These are phyloP conservation scores for Isatis tinctoria DNA, from an alignment of 345 rosid genomes.

Conservation along the genomic window DNA sequence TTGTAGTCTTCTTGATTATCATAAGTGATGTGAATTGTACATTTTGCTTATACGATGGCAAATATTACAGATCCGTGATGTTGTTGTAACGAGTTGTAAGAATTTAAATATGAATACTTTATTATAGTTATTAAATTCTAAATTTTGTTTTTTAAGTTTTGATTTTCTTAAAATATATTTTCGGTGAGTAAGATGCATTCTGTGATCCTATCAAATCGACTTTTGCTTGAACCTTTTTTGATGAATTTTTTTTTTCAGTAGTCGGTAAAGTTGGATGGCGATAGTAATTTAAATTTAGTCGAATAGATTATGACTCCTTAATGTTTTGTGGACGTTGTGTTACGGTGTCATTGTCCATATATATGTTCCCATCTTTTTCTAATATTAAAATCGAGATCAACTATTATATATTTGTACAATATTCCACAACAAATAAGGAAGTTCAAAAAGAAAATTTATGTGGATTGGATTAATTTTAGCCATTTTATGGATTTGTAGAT, in stretches of 20 bases:
- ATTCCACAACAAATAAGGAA: constrained; percentile 1
- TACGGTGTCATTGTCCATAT: constrained; percentile 18
- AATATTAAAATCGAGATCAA: background rate
- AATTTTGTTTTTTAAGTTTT: background rate
- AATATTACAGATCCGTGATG: constrained; percentile 24
- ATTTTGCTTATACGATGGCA: constrained; percentile 28
- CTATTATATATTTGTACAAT: background rate
- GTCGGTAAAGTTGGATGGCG: constrained; percentile 22
- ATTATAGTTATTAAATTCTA: constrained; percentile 2
- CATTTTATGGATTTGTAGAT: background rate
- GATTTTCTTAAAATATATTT: background rate
- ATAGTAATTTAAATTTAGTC: background rate
- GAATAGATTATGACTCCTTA: constrained; percentile 22
- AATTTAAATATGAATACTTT: constrained; percentile 10
- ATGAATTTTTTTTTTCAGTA: constrained; percentile 1
- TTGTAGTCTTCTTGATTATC: background rate
- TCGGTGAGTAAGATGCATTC: constrained; percentile 17
- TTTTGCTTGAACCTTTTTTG: constrained; percentile 6
- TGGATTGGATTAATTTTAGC: constrained; percentile 3
- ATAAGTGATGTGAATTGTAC: constrained; percentile 21
- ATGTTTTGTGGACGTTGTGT: constrained; percentile 23
- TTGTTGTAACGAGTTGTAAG: constrained; percentile 2
- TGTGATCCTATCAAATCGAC: constrained; percentile 20
- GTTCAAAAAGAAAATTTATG: background rate
- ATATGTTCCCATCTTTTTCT: constrained; percentile 11